Evolutionary conservation across 2,329 filamentous ascomycete species (phyloP).

Genomic region (Meredithiella fracta): DNA sequence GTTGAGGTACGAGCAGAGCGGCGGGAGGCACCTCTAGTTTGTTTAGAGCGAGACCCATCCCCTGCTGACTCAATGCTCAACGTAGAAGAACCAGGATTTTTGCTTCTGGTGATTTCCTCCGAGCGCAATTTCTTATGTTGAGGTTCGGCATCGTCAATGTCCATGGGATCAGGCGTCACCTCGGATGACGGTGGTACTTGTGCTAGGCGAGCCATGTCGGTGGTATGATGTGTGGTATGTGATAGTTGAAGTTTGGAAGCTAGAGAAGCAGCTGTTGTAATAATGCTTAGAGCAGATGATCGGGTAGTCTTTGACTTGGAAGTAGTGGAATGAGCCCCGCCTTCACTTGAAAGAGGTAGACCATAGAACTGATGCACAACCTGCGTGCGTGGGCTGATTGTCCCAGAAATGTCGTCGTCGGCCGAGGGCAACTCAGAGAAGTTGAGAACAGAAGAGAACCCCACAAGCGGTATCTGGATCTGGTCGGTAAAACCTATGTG

Average conservation of each 20-base stretch:
- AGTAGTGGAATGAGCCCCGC: background rate
- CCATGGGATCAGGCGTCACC: conserved; percentile 4
- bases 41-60: background rate
- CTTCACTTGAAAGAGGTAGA: conserved; percentile 5
- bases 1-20: conserved; percentile 2
- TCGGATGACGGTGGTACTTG: background rate
- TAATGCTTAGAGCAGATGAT: background rate
- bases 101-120: background rate
- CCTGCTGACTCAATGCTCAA: background rate
- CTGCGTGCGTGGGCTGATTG: conserved; percentile 10
- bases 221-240: background rate
- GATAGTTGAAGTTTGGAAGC: background rate
- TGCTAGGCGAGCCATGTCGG: conserved; percentile 11
- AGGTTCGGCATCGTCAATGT: conserved; percentile 7
- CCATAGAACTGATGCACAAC: conserved; percentile 11
- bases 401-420: background rate
- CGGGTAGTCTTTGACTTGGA: background rate
- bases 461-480: conserved; percentile 3
- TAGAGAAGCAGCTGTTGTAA: background rate
- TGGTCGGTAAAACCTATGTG: conserved; percentile 7
- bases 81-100: conserved; percentile 1
- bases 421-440: conserved; percentile 9
- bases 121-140: conserved; percentile 1
- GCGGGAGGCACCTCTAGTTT: conserved; percentile 3
- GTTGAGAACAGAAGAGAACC: conserved; percentile 3